Conservation (phyloP, 1,284 basidiomycete genomes). For the Boletellus sp. region DNA sequence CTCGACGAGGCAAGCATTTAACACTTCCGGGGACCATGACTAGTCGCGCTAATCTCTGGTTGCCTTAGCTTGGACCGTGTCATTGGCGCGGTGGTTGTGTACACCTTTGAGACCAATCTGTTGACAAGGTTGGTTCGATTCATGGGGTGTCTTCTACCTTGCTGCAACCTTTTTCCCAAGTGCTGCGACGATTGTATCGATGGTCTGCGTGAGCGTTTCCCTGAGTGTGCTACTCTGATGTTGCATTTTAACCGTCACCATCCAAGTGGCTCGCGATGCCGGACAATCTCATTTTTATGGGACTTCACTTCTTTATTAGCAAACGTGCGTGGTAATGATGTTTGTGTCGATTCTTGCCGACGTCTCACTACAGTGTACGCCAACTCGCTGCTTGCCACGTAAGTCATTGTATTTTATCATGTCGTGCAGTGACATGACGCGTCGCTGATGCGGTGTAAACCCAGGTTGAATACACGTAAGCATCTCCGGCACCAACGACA, state of each 20-base stretch:
- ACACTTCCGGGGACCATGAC: not conserved
- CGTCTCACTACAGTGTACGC: constrained; percentile 23
- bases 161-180: constrained; percentile 23
- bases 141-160: not conserved
- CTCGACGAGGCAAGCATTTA: constrained; percentile 18
- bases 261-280: constrained; percentile 48
- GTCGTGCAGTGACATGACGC: not conserved
- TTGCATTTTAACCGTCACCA: constrained; percentile 19
- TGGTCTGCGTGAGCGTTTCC: constrained; percentile 43
- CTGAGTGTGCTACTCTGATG: not conserved
- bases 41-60: not conserved
- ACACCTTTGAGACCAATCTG: constrained; percentile 51
- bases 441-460: not conserved
- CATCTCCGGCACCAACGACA: constrained; percentile 29
- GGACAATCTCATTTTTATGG: constrained; percentile 47
- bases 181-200: constrained; percentile 43
- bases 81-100: constrained; percentile 47
- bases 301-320: constrained; percentile 48
- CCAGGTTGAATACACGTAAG: constrained; percentile 30
- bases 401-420: not conserved
- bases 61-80: constrained; percentile 43
- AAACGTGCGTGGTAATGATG: constrained; percentile 36
- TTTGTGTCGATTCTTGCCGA: not conserved
- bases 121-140: constrained; percentile 41
- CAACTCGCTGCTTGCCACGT: constrained; percentile 34